Conservation (phyloP, 2,329 filamentous ascomycete species). For the Phyllosticta citribraziliensis region DNA sequence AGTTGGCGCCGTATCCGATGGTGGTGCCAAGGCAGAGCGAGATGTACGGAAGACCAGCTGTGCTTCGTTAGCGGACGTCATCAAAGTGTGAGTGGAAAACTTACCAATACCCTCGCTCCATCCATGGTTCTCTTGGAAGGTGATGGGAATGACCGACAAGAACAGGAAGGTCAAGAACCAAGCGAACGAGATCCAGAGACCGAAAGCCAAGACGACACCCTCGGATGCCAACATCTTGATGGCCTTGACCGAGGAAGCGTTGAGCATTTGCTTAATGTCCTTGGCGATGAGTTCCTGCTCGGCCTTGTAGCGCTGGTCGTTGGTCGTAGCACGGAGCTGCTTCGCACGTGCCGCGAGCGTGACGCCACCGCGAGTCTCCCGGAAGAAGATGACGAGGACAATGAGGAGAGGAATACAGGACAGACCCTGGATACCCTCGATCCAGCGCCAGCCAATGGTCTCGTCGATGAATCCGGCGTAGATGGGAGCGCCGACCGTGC, state of each 20-base stretch:
- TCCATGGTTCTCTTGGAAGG: slow-evolving; percentile 42
- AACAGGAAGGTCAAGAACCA: slow-evolving; percentile 48
- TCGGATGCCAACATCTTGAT: slow-evolving; percentile 41
- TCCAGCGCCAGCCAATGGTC: slow-evolving; percentile 44
- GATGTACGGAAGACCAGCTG: slow-evolving; percentile 42
- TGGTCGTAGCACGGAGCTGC: slow-evolving; percentile 36
- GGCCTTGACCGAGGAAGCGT: slow-evolving; percentile 43
- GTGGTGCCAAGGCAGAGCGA: slow-evolving; percentile 40
- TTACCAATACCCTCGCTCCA: slow-evolving; percentile 39
- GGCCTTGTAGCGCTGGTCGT: slow-evolving; percentile 41
- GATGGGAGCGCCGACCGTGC: slow-evolving; percentile 44
- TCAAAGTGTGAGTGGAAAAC: not conserved
- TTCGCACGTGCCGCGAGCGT: slow-evolving; percentile 42
- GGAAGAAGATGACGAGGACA: slow-evolving; percentile 35
- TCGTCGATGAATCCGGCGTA: slow-evolving; percentile 46
- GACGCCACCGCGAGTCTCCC: slow-evolving; percentile 39
- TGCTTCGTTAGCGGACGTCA: not conserved
- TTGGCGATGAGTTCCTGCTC: slow-evolving; percentile 43
- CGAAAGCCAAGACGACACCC: slow-evolving; percentile 41
- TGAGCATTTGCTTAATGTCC: slow-evolving; percentile 36
- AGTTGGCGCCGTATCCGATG: slow-evolving; percentile 39
- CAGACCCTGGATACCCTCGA: slow-evolving; percentile 43
- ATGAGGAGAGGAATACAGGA: slow-evolving; percentile 41
- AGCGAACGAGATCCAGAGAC: slow-evolving; percentile 43
- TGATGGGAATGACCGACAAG: slow-evolving; percentile 42